Percentiles rank a stretch among this genome's conserved stretches.
Evolutionary conservation across 1,139 yeast species (phyloP).

Genomic region (Geotrichum restrictum): DNA sequence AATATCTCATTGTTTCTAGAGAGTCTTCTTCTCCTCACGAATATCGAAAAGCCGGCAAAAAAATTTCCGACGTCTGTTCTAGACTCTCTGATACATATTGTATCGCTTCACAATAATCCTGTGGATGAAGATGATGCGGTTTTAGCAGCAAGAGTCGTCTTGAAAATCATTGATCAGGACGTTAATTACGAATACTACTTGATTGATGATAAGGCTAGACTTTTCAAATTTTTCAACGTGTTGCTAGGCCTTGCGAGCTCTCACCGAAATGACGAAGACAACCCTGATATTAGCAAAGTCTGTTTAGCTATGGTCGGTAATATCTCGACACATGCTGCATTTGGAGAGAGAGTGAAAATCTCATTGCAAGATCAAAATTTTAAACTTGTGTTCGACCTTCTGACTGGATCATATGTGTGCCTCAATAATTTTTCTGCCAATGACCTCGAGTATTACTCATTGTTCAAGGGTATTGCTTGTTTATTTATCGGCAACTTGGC

Average conservation of each 20-base stretch:
- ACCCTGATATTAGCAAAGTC: slow-evolving; percentile 11
- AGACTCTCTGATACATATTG: background rate
- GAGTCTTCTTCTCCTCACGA: background rate
- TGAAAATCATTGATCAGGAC: slow-evolving; percentile 3
- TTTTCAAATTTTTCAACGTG: slow-evolving; percentile 23
- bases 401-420: slow-evolving; percentile 11
- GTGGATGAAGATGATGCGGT: slow-evolving; percentile 1
- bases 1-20: slow-evolving; percentile 1
- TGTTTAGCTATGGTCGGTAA: slow-evolving; percentile 10
- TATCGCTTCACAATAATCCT: background rate
- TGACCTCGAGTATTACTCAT: slow-evolving; percentile 8
- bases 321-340: slow-evolving; percentile 1
- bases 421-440: background rate
- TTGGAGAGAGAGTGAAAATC: slow-evolving; percentile 19
- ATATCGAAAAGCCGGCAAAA: background rate
- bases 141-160: background rate
- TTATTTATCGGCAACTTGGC: slow-evolving; percentile 29
- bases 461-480: slow-evolving; percentile 25
- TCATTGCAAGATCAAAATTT: slow-evolving; percentile 22
- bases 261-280: slow-evolving; percentile 2
- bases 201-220: slow-evolving; percentile 7
- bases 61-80: background rate
- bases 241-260: slow-evolving; percentile 20
- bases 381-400: slow-evolving; percentile 3
- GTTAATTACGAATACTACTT: slow-evolving; percentile 1